These are phyloP conservation scores for Phaffia tasmanica DNA, from an alignment of 768 basidiomycete genomes.

Conservation along the genomic window DNA sequence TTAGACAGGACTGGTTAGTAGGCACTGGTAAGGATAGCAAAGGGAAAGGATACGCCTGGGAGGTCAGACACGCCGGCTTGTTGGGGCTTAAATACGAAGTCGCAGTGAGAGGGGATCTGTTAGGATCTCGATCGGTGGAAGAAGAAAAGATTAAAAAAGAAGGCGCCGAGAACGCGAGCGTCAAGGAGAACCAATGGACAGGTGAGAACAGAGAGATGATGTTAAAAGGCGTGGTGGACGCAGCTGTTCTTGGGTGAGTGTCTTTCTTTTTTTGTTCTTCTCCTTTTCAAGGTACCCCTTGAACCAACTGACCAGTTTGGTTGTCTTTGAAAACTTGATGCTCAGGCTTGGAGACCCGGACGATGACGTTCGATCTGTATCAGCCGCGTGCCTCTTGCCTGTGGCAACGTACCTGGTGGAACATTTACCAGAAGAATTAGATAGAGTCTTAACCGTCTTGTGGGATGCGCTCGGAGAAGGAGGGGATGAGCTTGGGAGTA, in stretches of 20 bases:
- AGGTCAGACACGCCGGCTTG: slow-evolving; percentile 93
- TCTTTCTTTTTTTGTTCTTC: neutral
- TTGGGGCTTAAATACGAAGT: slow-evolving; percentile 97
- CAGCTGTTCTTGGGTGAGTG: slow-evolving; percentile 76
- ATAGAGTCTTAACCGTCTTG: slow-evolving; percentile 64
- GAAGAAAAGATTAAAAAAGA: slow-evolving; percentile 14
- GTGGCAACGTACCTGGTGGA: slow-evolving; percentile 71
- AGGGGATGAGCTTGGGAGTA: slow-evolving; percentile 93
- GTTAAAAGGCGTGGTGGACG: slow-evolving; percentile 72
- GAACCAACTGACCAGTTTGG: neutral
- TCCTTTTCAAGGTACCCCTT: neutral
- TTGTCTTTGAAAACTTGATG: neutral
- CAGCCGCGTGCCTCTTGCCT: slow-evolving; percentile 80
- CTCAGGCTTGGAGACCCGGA: slow-evolving; percentile 73
- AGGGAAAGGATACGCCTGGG: slow-evolving; percentile 62
- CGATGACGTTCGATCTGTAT: slow-evolving; percentile 92
- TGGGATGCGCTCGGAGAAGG: slow-evolving; percentile 85
- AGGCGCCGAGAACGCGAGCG: slow-evolving; percentile 19
- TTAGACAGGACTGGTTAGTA: slow-evolving; percentile 64
- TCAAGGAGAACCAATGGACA: slow-evolving; percentile 28
- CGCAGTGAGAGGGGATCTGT: slow-evolving; percentile 76
- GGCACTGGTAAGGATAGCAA: slow-evolving; percentile 15
- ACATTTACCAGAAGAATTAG: slow-evolving; percentile 54
- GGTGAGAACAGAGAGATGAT: slow-evolving; percentile 37
- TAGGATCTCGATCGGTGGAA: slow-evolving; percentile 40